These are phyloP conservation scores for Alternaria sp. DNA, from an alignment of 2,329 filamentous ascomycete genomes.

Conservation along the genomic window DNA sequence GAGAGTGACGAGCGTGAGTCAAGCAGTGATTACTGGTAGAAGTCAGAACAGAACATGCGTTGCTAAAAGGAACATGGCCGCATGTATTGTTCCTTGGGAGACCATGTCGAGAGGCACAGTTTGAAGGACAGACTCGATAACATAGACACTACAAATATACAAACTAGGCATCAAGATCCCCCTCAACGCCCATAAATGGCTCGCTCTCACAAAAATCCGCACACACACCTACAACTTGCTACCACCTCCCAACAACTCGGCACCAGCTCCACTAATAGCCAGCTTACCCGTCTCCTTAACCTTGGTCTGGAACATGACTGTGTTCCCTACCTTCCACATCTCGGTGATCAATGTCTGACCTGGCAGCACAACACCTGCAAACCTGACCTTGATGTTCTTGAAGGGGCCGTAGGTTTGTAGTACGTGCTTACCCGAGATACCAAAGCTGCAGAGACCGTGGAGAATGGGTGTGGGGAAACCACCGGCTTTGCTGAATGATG, in stretches of 20 bases:
- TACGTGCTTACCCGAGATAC: constrained; percentile 88
- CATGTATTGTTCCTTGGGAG: too few relatives aligned
- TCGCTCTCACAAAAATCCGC: neutral
- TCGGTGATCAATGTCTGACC: constrained; percentile 89
- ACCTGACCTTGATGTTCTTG: constrained; percentile 93
- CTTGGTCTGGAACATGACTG: constrained; percentile 83
- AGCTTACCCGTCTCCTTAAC: constrained; percentile 94
- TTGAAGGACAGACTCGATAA: neutral
- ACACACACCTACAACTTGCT: constrained; percentile 47
- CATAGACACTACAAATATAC: constrained; percentile 14
- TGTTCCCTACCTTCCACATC: constrained; percentile 90
- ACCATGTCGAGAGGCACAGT: neutral
- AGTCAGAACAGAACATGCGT: too few relatives aligned
- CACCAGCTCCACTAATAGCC: constrained; percentile 81
- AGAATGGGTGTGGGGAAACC: constrained; percentile 95
- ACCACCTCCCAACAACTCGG: constrained; percentile 69
- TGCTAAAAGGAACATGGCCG: too few relatives aligned
- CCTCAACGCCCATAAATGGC: neutral
- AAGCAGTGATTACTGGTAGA: too few relatives aligned
- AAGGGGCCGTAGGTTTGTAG: constrained; percentile 82
- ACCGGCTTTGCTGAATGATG: constrained; percentile 90
- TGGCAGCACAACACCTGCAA: constrained; percentile 84
- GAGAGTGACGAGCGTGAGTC: too few relatives aligned
- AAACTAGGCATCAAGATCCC: constrained; percentile 1
- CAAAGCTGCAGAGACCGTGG: constrained; percentile 96